Base-by-base conservation (phyloP, 1,284 basidiomycete genomes). In the Paramarasmius palmivorus region DNA sequence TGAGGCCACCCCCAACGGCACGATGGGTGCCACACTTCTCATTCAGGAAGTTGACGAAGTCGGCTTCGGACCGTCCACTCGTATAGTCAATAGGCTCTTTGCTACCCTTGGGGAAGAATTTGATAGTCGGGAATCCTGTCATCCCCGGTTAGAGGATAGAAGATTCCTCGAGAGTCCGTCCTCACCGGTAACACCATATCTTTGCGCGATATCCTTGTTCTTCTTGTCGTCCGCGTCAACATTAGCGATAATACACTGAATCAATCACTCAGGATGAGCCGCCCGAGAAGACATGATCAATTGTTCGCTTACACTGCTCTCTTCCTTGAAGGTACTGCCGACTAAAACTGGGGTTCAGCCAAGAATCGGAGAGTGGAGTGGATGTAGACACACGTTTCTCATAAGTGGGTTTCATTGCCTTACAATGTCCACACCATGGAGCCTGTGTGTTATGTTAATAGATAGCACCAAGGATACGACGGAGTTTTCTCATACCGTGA, bases 111-210 rank as follows among this genome's bases (percentile, higher is more conserved):
- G 92, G 81, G 86, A 95, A 98, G 79, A 96, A 97, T 71, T 92
- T 95, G 76, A 99, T 85, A 15, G 95, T 98, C 0, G 96, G 96
- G 85, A 83, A 91, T n/a, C n/a, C n/a, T n/a, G n/a, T n/a, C n/a
- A n/a, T n/a, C n/a, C n/a, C n/a, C n/a, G n/a, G n/a, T n/a, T n/a
- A n/a, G n/a, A n/a, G n/a, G n/a, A n/a, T n/a, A n/a, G n/a, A n/a
- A n/a, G n/a, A n/a, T n/a, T n/a, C n/a, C n/a, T n/a, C n/a, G n/a
- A n/a, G n/a, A n/a, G n/a, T n/a, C n/a, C n/a, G n/a, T n/a, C n/a
- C n/a, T n/a, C n/a, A 57, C 84, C 82, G 37, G 72, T 68, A 56
- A 97, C 80, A 12, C 78, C 89, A 67, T 93, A 95, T 63, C 84
- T 82, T 46, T 71, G 63, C n/a, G 89, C 87, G 54, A 98, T 72